Conservation (phyloP, 208 protist genomes). For the Entamoeba dispar region DNA sequence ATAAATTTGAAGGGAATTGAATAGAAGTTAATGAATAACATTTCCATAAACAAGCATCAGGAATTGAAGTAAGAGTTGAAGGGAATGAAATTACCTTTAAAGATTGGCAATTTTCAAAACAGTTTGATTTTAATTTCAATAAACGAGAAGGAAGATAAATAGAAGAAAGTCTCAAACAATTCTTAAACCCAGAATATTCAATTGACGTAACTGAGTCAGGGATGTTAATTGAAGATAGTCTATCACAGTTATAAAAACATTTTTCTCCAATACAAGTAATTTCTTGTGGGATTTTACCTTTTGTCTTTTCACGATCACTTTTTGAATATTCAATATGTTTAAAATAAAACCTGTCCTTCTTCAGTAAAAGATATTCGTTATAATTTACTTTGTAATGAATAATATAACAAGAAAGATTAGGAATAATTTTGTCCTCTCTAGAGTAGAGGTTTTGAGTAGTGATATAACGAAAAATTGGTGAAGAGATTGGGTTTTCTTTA, state of each 20-base stretch:
- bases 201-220: background rate
- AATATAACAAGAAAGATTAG: too few species aligned
- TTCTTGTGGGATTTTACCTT: background rate
- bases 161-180: background rate
- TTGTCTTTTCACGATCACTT: background rate
- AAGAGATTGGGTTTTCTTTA: too few species aligned
- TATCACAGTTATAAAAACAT: background rate
- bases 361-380: too few species aligned
- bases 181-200: background rate
- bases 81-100: background rate
- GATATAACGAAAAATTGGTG: too few species aligned
- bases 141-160: background rate
- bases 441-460: too few species aligned
- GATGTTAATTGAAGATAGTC: background rate
- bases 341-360: background rate
- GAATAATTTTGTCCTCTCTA: too few species aligned
- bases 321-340: background rate
- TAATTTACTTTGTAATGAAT: too few species aligned
- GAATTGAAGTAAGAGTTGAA: background rate
- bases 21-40: background rate
- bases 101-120: background rate
- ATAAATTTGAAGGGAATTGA: background rate
- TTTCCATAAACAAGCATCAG: background rate
- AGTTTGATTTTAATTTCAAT: background rate
- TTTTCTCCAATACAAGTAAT: background rate